Base-by-base conservation (phyloP, 2,329 filamentous ascomycete genomes). In the Thermomyces lanuginosus region DNA sequence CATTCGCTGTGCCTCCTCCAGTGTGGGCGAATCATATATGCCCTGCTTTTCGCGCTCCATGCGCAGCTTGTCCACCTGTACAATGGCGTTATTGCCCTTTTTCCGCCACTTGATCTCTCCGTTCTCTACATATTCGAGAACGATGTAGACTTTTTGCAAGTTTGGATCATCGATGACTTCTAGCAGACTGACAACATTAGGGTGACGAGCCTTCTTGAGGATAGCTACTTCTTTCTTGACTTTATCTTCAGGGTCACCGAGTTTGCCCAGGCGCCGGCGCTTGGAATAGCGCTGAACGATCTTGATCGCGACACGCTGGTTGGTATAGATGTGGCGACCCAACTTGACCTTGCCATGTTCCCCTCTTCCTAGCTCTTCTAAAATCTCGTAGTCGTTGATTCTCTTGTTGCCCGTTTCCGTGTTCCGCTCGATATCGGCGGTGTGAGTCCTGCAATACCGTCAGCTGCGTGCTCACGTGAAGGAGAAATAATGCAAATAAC, bases 281-380 rank as follows among this genome's bases (percentile, higher is more conserved):
- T 92, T 93, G 27, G 86, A 92, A 48, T 89, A 92, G 19, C 89
- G 74, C 31, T 92, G 82, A 24, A 98, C 92, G 43, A 98, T 98
- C 60, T 98, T 98, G 65, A 98, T 93, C 30, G 89, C 89, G 3
- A 98, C 86, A 46, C 76, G 76, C 28, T 80, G 74, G 34, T 68
- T 67, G 1, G 70, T 83, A 30, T 74, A 62, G 23, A 82, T 61
- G 47, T 91, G 83, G 28, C 82, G 72, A 24, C 84, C 89, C 24
- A 93, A 66, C 57, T 98, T 98, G 46, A 98, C 89, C 59, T 95
- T 98, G 45, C 89, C 89, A 49, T 98, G 89, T 43, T 92, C 81
- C 26, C 89, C 89, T 33, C 89, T 77, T 29, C 89, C 89, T 28
- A 98, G 80, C 55, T 98, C 89, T 51, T 92, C 80, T 38, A 95